These are phyloP conservation scores for Agrocybe praecox DNA, from an alignment of 768 basidiomycete species.

Conservation along the genomic window DNA sequence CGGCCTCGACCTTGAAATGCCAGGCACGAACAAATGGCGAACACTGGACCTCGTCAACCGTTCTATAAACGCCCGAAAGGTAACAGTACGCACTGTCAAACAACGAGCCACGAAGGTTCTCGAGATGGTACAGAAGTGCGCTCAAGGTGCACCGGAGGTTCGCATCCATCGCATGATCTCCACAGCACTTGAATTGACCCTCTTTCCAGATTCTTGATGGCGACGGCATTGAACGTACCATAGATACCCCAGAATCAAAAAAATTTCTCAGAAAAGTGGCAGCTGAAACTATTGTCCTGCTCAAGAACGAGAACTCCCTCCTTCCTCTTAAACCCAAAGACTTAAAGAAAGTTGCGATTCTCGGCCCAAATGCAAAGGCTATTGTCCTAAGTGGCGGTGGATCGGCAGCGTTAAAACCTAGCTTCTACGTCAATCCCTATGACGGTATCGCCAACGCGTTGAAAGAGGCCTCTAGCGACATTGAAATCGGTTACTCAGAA, in stretches of 20 bases:
- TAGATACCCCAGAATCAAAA: conserved; percentile 63
- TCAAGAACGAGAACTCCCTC: conserved; percentile 65
- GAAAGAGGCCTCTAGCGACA: conserved; percentile 39
- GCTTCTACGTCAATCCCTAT: conserved; percentile 77
- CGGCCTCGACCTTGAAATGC: conserved; percentile 84
- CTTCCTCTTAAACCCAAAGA: conserved; percentile 52
- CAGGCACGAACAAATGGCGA: conserved; percentile 76
- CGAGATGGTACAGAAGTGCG: conserved; percentile 70
- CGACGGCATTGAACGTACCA: conserved; percentile 65
- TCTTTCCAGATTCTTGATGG: conserved; percentile 61
- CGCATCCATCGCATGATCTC: conserved; percentile 5
- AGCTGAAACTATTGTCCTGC: conserved; percentile 68
- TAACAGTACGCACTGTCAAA: conserved; percentile 65
- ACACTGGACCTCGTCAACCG: conserved; percentile 68
- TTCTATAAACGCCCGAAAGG: conserved; percentile 60
- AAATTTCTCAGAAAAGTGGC: conserved; percentile 68
- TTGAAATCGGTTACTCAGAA: conserved; percentile 67
- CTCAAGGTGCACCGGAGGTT: conserved; percentile 67
- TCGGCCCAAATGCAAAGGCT: conserved; percentile 75
- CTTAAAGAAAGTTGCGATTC: conserved; percentile 72
- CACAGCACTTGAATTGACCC: too few species aligned
- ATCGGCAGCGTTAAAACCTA: conserved; percentile 71
- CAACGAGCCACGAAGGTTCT: conserved; percentile 68
- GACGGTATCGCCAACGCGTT: conserved; percentile 72
- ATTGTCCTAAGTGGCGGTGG: conserved; percentile 68